Base-by-base conservation (phyloP, 1,139 yeast species). In the Blastobotrys petasosporus region DNA sequence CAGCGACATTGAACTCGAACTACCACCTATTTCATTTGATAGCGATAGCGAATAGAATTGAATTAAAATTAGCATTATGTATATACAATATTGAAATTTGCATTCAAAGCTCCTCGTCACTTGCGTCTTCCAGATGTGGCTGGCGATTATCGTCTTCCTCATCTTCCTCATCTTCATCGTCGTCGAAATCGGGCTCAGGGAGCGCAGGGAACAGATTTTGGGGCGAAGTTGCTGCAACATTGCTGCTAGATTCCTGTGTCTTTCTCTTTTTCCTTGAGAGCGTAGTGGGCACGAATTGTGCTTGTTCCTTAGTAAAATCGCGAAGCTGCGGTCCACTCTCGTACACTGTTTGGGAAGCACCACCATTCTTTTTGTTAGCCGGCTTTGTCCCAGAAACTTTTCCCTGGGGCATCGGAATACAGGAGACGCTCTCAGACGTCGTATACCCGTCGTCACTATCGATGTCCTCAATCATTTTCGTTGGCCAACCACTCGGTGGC, bases 11-110 rank as follows among this genome's bases (percentile, higher is more conserved):
- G 83, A 79, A 50, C 74, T 79, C 48, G 84, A 77, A 51, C 76
- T 79, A 50, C 84, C 85, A 2, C 72, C 68, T 15, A 74, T 79
- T 47, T 78, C 73, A 30, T 56, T 77, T 37, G 75, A 28, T 29
- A 51, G 54, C 8, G 77, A 42, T 29, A 55, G 60, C 37, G 60
- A 57, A 28, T 40, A 40, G 52, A 50, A 31, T 31, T 12, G 52
- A 50, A 31, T 31, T 12, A 4, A 3, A 4, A 31, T 31, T 12
- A 31, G 12, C 33, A 8, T 29, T 12, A 4, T 4, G 8, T 12
- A 31, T 12, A 11, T 31, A 11, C 33, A 16, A 15, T 11, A 6
- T 12, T 12, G n/a, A 10, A 5, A 10, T 15, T 11, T 33, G 37
- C 37, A 8, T 10, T 32, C n/a, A 10, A 29, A 11, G 12, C 10